Evolutionary conservation across 2,329 filamentous ascomycete species (phyloP).

Genomic region (Diaporthe sp.): DNA sequence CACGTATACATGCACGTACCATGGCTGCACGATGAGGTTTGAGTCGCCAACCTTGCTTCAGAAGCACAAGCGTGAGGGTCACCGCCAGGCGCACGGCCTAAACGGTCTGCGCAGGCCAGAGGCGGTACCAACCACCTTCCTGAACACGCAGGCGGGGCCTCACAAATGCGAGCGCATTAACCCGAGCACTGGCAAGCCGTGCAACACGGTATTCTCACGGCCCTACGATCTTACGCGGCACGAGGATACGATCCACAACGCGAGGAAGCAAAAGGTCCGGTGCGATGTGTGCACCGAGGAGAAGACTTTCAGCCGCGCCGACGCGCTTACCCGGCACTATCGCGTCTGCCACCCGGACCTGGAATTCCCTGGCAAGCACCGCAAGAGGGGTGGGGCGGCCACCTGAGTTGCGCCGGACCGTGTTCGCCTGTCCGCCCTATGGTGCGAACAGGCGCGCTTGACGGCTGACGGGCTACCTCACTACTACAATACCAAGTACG

Average conservation of each 20-base stretch:
- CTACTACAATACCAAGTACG: not conserved
- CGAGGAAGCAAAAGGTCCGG: conserved; percentile 92
- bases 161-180: conserved; percentile 95
- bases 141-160: conserved; percentile 92
- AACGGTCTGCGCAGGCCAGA: conserved; percentile 53
- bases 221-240: conserved; percentile 97
- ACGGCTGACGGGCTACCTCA: not conserved
- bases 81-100: conserved; percentile 78
- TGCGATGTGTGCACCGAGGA: conserved; percentile 95
- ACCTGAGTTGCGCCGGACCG: conserved; percentile 4
- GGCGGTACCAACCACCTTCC: conserved; percentile 66
- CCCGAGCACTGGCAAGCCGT: conserved; percentile 93
- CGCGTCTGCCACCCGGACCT: conserved; percentile 93
- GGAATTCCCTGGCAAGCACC: conserved; percentile 79
- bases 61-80: conserved; percentile 95
- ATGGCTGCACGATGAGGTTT: conserved; percentile 90
- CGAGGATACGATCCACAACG: conserved; percentile 98
- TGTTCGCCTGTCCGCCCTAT: not conserved
- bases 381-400: conserved; percentile 52
- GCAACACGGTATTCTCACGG: conserved; percentile 93
- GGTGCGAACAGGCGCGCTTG: not conserved
- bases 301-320: conserved; percentile 96
- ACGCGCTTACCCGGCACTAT: conserved; percentile 95
- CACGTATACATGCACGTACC: conserved; percentile 96
- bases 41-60: conserved; percentile 89